Base-by-base conservation (phyloP, 1,284 basidiomycete genomes). In the Xerocomus cyaneibrunnescens region DNA sequence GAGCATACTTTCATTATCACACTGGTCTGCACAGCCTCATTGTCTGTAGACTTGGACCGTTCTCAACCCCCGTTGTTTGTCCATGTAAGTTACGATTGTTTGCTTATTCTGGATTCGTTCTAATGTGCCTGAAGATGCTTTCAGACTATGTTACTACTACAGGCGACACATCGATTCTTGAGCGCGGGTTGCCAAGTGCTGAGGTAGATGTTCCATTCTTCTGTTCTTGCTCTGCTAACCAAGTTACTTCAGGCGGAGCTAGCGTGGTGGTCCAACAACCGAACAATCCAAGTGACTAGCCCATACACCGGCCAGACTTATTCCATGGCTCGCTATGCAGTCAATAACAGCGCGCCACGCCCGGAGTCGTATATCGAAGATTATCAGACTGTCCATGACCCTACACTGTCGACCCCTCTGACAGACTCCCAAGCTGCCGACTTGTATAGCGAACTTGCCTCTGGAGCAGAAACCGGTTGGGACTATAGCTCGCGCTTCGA, bases 31-130 rank as follows among this genome's bases (percentile, higher is more conserved):
- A n/a, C 31, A 27, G 16, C 41, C 25, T 52, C 22, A 31, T 16
- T 54, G 14, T 21, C 3, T 17, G 28, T 45, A 88, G 87, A 96
- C 71, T 71, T 96, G 56, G 82, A 95, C 65, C 83, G 94, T 45
- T 94, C 92, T 23, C 94, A 97, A 68, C 93, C 94, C 9, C 93
- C 94, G 4, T 66, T 95, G 31, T 94, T 94, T 70, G 81, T 87
- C 40, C 85, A 86, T 62, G 88, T 88, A 55, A 56, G 79, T 41
- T 42, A 5, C 6, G 14, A 35, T 10, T 17, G 3, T 17, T 30
- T 7, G 6, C 13, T 27, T 5, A 21, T 46, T 10, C 16, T 6
- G 36, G 41, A 4, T 51, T 40, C 31, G 41, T 42, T 45, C 50
- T 49, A 30, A 50, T 34, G 17, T 41, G 16, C 12, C 8, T 45